These are phyloP conservation scores for sweet orange (Citrus sinensis) DNA, from an alignment of 345 rosid species.

Conservation along the genomic window DVS_A1.0 CM039161.1:5304501-5305000, in stretches of 20 bases:
- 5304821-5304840: conserved; percentile 83
- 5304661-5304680: conserved; percentile 81
- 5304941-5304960: conserved; percentile 81
- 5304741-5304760: conserved; percentile 99
- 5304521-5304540: conserved; percentile 72
- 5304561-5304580: conserved; percentile 97
- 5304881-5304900: conserved; percentile 11
- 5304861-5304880: conserved; percentile 15
- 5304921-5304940: conserved; percentile 84
- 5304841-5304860: conserved; percentile 74
- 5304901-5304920: conserved; percentile 8
- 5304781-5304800: conserved; percentile 94
- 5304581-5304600: conserved; percentile 87
- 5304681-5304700: conserved; percentile 89
- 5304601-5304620: conserved; percentile 95
- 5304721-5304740: conserved; percentile 99
- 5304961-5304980: conserved; percentile 92
- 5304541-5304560: conserved; percentile 83
- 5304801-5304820: conserved; percentile 78
- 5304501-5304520: conserved; percentile 40
- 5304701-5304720: conserved; percentile 95
- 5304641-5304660: conserved; percentile 90
- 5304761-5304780: conserved; percentile 87
- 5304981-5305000: conserved; percentile 99
- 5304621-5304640: conserved; percentile 98